Base-by-base conservation (phyloP, 1,284 basidiomycete genomes). In the Stygiomarasmius scandens region DNA sequence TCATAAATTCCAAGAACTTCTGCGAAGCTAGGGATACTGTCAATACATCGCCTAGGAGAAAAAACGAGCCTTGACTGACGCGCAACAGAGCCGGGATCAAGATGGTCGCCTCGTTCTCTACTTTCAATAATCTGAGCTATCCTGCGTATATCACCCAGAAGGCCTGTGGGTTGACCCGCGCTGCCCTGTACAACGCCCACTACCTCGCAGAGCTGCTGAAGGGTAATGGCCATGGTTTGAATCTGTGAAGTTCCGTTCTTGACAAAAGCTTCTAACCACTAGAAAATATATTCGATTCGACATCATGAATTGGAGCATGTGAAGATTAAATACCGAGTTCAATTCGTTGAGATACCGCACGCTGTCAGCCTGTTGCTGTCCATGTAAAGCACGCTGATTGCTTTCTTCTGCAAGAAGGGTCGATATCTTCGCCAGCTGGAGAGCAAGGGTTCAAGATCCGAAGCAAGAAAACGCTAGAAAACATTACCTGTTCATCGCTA, bases 191-290 rank as follows among this genome's bases (percentile, higher is more conserved):
- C 56, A 52, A 62, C 67, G 16, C 79, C 80, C 4, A 89, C 70
- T 11, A 83, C 78, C 55, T 77, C 72, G 61, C 82, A 83, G 20
- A 93, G 74, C 23, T 81, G 77, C 44, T 89, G 82, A 1, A 93
- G 74, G 46, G 82, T 81, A 20, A 74, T 74, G 8, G 84, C 81
- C 34, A 93, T 78, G 25, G 73, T 73, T 64, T 88, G 83, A 25
- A 92, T 85, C 60, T 93, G 88, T 16, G 79, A 79, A 0, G 87
- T 86, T 8, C 87, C 86, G 54, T 87, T 86, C 47, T 84, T 83
- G 41, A 93, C 89, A 67, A 93, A 93, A 2, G 85, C 77, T 63
- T 93, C 91, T 27, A 95, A 79, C 92, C 92, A 95, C 89, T 91
- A 52, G 23, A 16, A 2, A 23, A 49, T 34, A 11, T 23, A 23